Evolutionary conservation across 1,284 basidiomycete genomes (phyloP), one percentile per base, ranked within the genome.

Genomic region (Pyrrhoderma lamaoense): DNA sequence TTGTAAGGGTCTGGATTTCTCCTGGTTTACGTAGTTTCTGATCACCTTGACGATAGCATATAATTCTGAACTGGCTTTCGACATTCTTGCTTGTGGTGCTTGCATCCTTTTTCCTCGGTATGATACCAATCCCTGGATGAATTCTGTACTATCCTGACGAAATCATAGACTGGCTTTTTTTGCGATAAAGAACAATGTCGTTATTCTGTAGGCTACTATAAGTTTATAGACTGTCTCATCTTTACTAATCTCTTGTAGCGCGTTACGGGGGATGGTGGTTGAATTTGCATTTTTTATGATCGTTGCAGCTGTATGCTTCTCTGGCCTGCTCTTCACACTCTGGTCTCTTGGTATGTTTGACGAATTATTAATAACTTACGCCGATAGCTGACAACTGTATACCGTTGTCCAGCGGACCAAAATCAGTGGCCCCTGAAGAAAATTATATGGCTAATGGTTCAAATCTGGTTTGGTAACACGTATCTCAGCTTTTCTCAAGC

Each of bases 221-320:
- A 31, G 18, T 9, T 8, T 18, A 44, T 11, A 31, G 11, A 31
- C 27, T 31, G 5, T 31, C 45, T 35, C 3, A 42, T 19, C 3
- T 3, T 11, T 37, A 62, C 49, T 9, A 2, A 18, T 25, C n/a
- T 9, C 13, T 42, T 23, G 0, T 36, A 91, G 88, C 55, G 86
- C 79, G 25, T 71, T 88, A 53, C 82, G 79, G 9, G 85, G 61
- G 18, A 74, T 74, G 72, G 67, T 73, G 27, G 65, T 54, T 0
- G 85, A 91, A 52, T 93, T 92, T 62, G 66, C 89, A 2, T 82
- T 89, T 63, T 94, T 95, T 70, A 89, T 93, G 61, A 74, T 76
- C 13, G 82, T 93, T 38, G 88, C 89, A 7, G 76, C 75, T 1
- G 79, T 83, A n/a, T 89, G 87, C 62, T 93, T 94, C 67, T 92